Percentiles rank a stretch among this genome's conserved stretches.
These are phyloP conservation scores for Saccharomycopsis fodiens DNA, from an alignment of 805 yeast species.

Conservation along the genomic window DNA sequence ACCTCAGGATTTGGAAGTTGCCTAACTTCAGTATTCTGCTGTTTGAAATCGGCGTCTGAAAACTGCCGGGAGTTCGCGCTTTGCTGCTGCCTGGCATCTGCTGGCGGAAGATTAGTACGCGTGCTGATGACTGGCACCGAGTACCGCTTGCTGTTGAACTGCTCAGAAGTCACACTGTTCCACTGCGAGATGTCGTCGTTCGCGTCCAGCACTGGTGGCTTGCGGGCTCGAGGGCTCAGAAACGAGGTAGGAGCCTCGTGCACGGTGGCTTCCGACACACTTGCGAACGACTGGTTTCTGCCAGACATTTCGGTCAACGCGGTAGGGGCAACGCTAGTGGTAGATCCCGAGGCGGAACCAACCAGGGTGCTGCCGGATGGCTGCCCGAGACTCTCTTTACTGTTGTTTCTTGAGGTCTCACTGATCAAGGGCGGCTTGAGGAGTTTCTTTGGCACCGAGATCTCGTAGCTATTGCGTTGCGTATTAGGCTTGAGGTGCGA, in stretches of 20 bases:
- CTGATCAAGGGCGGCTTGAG: conserved; percentile 17
- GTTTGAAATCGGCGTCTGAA: no score
- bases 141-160: not conserved
- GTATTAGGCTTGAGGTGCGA: conserved; percentile 10
- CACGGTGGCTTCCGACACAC: not conserved
- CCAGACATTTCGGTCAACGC: not conserved
- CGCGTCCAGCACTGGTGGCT: not conserved
- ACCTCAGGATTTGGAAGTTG: not conserved
- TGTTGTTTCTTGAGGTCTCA: not conserved
- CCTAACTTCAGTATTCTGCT: no score
- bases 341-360: not conserved
- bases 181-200: not conserved
- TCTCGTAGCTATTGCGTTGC: conserved; percentile 5
- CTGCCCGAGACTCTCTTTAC: not conserved
- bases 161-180: not conserved
- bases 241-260: not conserved
- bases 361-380: no score
- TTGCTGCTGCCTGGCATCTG: not conserved
- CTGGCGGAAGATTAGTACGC: not conserved
- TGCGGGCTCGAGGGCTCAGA: not conserved
- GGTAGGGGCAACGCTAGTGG: no score
- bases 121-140: not conserved
- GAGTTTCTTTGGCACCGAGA: conserved; percentile 15
- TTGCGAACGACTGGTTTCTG: not conserved
- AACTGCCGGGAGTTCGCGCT: no score